Conservation (phyloP, 805 yeast species). For the Ogataea haglerorum region DNA sequence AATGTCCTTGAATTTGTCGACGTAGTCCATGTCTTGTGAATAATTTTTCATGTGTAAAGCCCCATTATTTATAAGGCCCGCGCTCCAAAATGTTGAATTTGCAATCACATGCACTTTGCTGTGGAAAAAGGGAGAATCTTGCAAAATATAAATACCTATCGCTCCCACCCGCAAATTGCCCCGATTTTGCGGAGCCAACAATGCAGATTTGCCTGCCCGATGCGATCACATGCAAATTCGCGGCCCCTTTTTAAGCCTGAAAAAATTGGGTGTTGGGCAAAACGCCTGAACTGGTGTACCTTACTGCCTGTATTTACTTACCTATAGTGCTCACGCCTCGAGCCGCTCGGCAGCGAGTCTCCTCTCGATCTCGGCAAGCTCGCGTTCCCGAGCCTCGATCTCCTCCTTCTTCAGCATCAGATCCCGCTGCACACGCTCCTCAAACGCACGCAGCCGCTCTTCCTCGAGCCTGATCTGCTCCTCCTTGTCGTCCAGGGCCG, state of each 20-base stretch:
- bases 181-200: conserved; percentile 1
- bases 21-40: conserved; percentile 19
- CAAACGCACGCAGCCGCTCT: conserved; percentile 81
- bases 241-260: conserved; percentile 1
- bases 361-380: conserved; percentile 71
- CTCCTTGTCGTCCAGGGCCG: conserved; percentile 48
- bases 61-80: conserved; percentile 4
- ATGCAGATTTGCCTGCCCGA: background rate
- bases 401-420: conserved; percentile 77
- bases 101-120: conserved; percentile 3
- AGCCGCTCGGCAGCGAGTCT: conserved; percentile 29
- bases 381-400: conserved; percentile 78
- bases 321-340: conserved; percentile 3
- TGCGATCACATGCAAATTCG: conserved; percentile 7
- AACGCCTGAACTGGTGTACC: background rate
- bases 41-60: background rate
- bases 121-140: conserved; percentile 1
- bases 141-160: conserved; percentile 2
- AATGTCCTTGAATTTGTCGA: conserved; percentile 17
- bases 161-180: conserved; percentile 1
- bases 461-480: conserved; percentile 88
- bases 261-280: conserved; percentile 2
- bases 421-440: conserved; percentile 86
- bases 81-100: conserved; percentile 4
- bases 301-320: background rate